phyloP scores from a whole-genome alignment of 805 yeast genomes.

The Teunomyces atbi region DNA sequence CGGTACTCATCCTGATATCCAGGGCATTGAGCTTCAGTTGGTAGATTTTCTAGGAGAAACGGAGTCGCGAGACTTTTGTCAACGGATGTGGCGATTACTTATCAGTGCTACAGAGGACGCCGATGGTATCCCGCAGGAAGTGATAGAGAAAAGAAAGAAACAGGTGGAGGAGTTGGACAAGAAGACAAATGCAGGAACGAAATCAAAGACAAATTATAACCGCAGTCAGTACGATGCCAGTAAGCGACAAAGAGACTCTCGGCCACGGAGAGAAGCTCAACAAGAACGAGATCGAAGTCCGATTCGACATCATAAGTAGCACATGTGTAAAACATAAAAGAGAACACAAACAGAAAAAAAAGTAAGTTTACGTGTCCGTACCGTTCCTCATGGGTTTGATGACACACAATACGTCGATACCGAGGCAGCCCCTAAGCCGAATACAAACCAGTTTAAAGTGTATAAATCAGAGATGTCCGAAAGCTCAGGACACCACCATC shows the following conservation, averaged over 20 bases:
- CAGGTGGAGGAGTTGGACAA: constrained; percentile 1
- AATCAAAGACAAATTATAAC: constrained; percentile 24
- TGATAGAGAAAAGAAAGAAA: constrained; percentile 21
- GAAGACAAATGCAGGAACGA: neutral
- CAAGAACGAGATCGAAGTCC: neutral
- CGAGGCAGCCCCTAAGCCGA: neutral
- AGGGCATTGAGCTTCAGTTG: constrained; percentile 42
- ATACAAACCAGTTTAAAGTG: neutral
- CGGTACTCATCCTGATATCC: constrained; percentile 35
- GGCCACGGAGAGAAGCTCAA: neutral
- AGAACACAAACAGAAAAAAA: neutral
- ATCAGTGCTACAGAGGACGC: constrained; percentile 42
- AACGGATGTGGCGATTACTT: constrained; percentile 44
- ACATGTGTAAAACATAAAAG: neutral
- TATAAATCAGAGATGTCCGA: neutral
- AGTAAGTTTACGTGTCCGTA: neutral
- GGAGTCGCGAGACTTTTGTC: constrained; percentile 39
- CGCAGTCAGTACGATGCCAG: constrained; percentile 18
- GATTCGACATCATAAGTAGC: neutral
- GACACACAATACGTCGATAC: neutral
- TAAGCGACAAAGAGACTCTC: neutral
- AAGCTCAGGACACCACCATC: constrained; percentile 2
- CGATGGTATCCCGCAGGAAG: constrained; percentile 45
- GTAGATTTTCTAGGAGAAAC: constrained; percentile 45
- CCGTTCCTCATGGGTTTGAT: neutral